Evolutionary conservation across 176 grass and related monocot species (phyloP).

Genomic region (Dendrocalamus sinicus): DNA sequence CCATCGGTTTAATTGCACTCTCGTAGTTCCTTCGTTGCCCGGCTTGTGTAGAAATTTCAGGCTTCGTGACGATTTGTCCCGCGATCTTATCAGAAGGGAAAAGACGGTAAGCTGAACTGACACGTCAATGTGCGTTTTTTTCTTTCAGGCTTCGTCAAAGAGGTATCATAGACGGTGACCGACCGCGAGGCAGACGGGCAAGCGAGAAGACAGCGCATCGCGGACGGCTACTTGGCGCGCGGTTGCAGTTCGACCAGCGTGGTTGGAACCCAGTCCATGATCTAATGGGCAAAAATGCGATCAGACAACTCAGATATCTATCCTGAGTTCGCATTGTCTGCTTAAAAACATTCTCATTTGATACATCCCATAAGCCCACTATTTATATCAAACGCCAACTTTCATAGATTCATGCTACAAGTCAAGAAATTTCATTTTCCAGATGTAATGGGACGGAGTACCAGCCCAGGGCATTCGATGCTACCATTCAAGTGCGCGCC

Average conservation of each 20-base stretch:
- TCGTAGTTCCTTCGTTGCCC: too few relatives aligned
- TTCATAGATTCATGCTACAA: background rate
- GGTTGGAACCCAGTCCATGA: too few relatives aligned
- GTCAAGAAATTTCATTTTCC: background rate
- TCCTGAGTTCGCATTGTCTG: background rate
- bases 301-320: background rate
- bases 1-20: too few relatives aligned
- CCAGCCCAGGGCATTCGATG: background rate
- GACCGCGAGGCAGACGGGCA: too few relatives aligned
- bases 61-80: too few relatives aligned
- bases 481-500: constrained; percentile 20
- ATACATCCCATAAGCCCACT: background rate
- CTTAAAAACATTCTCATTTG: background rate
- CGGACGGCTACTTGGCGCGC: too few relatives aligned
- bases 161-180: too few relatives aligned
- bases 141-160: too few relatives aligned
- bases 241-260: too few relatives aligned
- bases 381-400: background rate
- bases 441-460: background rate
- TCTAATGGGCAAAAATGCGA: background rate
- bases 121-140: background rate
- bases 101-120: background rate
- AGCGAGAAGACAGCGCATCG: too few relatives aligned
- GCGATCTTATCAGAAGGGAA: too few relatives aligned
- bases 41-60: too few relatives aligned